Base-by-base conservation (phyloP, 805 yeast genomes). In the Teunomyces kruisii region DNA sequence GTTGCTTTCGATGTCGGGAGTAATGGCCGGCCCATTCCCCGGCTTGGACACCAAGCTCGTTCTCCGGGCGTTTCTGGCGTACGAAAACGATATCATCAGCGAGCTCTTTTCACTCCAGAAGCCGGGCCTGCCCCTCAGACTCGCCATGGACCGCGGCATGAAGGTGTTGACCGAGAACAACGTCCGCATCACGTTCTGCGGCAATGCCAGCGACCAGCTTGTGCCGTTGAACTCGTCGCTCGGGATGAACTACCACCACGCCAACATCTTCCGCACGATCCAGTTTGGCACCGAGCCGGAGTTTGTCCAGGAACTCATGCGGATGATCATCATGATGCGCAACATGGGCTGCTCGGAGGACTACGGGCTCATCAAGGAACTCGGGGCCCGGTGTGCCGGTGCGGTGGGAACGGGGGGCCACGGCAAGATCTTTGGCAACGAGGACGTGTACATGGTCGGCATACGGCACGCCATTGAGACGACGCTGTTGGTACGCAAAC, bases 141-240 rank as follows among this genome's bases (percentile, higher is more conserved):
- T 49, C 9, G 49, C 48, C 35, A 43, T 69, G 29, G 44, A 43
- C 15, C 47, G 48, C 7, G 48, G 61, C 22, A 49, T 68, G 45
- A 38, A 48, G 17, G 43, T 37, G 6, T 50, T 70, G 30, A 44
- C 61, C 16, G 32, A 41, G 3, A 16, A 46, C 13, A 64, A 68
- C 44, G 72, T 66, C 26, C 72, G 71, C 44, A 50, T 72, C 6
- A 62, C 73, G 2, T 55, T 70, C 24, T 53, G 61, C 12, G 76
- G 68, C 3, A 46, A 67, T 7, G 47, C 60, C 3, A 56, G 58
- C 37, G 76, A 71, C 47, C 74, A 63, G 47, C 58, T 68, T 33
- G 55, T 72, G n/a, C 74, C 74, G 3, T 40, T 70, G 1, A 53
- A 52, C 30, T 66, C 72, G 8, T 47, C 73, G 5, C 51, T 70